Evolutionary conservation across 768 basidiomycete genomes (phyloP), one percentile per base, ranked within the genome.

Genomic region (Coprinopsis cinerea): DNA sequence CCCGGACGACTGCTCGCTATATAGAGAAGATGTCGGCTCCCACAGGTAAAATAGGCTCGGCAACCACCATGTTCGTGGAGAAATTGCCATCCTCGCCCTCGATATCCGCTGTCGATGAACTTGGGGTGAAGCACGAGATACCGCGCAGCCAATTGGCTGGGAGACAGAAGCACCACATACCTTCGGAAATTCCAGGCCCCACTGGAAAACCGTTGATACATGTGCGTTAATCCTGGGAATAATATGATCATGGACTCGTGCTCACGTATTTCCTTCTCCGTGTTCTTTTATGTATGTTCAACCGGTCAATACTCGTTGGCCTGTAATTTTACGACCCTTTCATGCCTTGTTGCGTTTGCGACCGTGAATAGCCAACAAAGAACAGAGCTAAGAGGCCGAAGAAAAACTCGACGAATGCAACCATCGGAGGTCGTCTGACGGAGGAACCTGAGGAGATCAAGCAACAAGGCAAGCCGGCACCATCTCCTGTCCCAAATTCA

Each of bases 221-320:
- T 82, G 88, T 91, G 81, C 85, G 88, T 89, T 77, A 78, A 74
- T 79, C 81, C 74, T 73, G 83, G 81, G 80, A 72, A 79, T 72
- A 62, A 47, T 62, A 60, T 61, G 34, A 37, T 22, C 30, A 44
- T 24, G 63, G 69, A 73, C 66, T 63, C n/a, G 66, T 75, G 71
- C 75, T 81, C 68, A 71, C 70, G 67, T 59, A 59, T 61, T 58
- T 53, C 53, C 54, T 57, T 63, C 58, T 54, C 49, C 48, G 52
- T 53, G 54, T 57, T 48, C 42, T 55, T 60, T 59, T 58, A 53
- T 57, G 51, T 56, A 57, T 57, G 51, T 60, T 54, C 51, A 52
- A 53, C 54, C 60, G 52, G 53, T 61, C 54, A 61, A 61, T 66
- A 61, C 60, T 60, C 50, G 41, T 24, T 55, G 53, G 59, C 55